Evolutionary conservation across 2,329 filamentous ascomycete genomes (phyloP).

Genomic region (Fusarium incarnatum): DNA sequence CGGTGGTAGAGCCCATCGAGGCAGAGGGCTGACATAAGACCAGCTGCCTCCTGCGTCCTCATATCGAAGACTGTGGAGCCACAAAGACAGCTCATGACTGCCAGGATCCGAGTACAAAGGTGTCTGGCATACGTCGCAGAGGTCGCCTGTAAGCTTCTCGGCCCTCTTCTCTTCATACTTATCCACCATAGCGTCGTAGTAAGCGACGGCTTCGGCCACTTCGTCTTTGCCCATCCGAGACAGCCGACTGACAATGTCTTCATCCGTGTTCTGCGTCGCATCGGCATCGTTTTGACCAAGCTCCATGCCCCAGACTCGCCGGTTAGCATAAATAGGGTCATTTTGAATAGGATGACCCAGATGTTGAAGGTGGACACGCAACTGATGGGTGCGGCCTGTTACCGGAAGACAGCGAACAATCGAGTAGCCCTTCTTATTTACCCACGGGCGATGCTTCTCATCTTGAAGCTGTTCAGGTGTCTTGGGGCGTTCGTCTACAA

Average conservation of each 20-base stretch:
- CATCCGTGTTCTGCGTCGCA: conserved; percentile 78
- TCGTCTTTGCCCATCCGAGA: conserved; percentile 95
- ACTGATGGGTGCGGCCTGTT: conserved; percentile 93
- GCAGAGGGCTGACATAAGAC: conserved; percentile 87
- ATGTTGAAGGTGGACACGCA: conserved; percentile 94
- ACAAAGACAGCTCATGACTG: conserved; percentile 88
- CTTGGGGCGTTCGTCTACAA: conserved; percentile 40
- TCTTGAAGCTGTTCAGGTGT: conserved; percentile 41
- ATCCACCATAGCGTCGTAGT: conserved; percentile 93
- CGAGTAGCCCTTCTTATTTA: conserved; percentile 82
- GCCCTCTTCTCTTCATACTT: conserved; percentile 90
- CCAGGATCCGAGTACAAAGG: conserved; percentile 94
- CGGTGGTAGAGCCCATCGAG: conserved; percentile 88
- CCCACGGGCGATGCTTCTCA: conserved; percentile 54
- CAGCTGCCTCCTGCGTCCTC: conserved; percentile 85
- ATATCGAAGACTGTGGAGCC: conserved; percentile 92
- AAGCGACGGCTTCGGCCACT: conserved; percentile 88
- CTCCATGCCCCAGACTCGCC: conserved; percentile 86
- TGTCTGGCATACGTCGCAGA: conserved; percentile 85
- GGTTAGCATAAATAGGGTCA: conserved; percentile 97
- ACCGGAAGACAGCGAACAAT: conserved; percentile 94
- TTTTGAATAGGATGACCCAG: conserved; percentile 96
- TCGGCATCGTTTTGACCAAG: conserved; percentile 77
- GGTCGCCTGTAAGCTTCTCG: conserved; percentile 89
- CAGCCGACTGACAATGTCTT: conserved; percentile 88